phyloP scores from a whole-genome alignment of 495 filamentous ascomycete genomes.

The Geoglossum glabrum region DNA sequence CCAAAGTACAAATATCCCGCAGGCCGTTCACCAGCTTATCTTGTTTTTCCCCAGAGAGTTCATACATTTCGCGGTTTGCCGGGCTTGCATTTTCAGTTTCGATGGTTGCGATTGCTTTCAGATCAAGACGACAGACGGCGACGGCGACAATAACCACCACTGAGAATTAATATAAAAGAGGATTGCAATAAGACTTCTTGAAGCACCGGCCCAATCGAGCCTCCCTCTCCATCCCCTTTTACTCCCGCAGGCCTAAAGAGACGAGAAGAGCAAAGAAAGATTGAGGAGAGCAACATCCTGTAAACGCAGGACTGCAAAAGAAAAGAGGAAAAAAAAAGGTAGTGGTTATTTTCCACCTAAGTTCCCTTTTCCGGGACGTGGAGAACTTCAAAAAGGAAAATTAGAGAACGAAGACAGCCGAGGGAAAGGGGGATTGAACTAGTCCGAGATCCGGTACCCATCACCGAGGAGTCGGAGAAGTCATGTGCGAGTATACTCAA shows the following conservation, averaged over 20 bases:
- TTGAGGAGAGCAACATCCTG: too few species aligned
- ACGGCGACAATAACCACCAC: not conserved
- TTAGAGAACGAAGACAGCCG: not conserved
- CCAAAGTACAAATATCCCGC: not conserved
- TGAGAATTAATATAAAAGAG: not conserved
- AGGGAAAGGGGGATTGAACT: not conserved
- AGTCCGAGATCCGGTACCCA: not conserved
- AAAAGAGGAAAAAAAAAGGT: not conserved
- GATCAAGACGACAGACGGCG: not conserved
- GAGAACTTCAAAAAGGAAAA: not conserved
- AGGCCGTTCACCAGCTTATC: not conserved
- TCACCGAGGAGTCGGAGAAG: not conserved
- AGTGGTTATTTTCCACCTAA: too few species aligned
- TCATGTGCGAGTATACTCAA: conserved; percentile 35
- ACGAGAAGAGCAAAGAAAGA: too few species aligned
- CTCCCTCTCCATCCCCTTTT: too few species aligned
- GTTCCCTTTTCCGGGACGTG: too few species aligned
- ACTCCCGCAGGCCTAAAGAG: too few species aligned
- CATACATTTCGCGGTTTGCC: too few species aligned
- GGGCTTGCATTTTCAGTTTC: not conserved
- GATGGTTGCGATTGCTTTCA: not conserved
- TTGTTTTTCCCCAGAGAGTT: not conserved
- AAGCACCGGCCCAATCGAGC: too few species aligned
- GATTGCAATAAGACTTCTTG: not conserved
- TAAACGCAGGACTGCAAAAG: too few species aligned